Evolutionary conservation across 345 rosid species (phyloP).

Genomic region (Trapa bicornis): DNA sequence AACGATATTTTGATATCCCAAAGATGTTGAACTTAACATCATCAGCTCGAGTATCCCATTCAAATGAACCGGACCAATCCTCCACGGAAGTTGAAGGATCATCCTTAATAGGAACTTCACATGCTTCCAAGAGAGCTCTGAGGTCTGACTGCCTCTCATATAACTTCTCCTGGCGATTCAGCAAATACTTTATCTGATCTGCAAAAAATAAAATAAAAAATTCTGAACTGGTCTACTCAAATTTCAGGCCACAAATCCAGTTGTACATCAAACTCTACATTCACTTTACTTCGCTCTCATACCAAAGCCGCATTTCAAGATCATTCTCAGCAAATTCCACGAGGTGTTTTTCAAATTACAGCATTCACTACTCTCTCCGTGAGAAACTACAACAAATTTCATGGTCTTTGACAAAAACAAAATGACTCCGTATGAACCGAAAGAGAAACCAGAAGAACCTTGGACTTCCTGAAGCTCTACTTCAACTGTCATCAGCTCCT

Average conservation of each 20-base stretch:
- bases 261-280: not conserved
- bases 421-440: not conserved
- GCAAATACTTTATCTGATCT: slow-evolving; percentile 60
- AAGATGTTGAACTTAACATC: slow-evolving; percentile 63
- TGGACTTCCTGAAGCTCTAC: slow-evolving; percentile 48
- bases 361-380: not conserved
- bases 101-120: slow-evolving; percentile 21
- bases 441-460: slow-evolving; percentile 25
- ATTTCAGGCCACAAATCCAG: not conserved
- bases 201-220: not conserved
- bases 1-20: slow-evolving; percentile 66
- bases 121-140: slow-evolving; percentile 42
- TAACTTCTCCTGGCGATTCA: slow-evolving; percentile 68
- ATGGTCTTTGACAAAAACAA: not conserved
- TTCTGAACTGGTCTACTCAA: not conserved
- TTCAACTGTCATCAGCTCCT: slow-evolving; percentile 52
- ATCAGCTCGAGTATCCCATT: slow-evolving; percentile 80
- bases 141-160: slow-evolving; percentile 59
- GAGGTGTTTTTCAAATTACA: not conserved
- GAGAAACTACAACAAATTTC: not conserved
- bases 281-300: not conserved
- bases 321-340: not conserved
- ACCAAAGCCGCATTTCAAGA: not conserved
- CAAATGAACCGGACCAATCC: slow-evolving; percentile 60
- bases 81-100: slow-evolving; percentile 21